phyloP scores from a whole-genome alignment of 2,329 filamentous ascomycete genomes.

The Alternaria ventricosa region DNA sequence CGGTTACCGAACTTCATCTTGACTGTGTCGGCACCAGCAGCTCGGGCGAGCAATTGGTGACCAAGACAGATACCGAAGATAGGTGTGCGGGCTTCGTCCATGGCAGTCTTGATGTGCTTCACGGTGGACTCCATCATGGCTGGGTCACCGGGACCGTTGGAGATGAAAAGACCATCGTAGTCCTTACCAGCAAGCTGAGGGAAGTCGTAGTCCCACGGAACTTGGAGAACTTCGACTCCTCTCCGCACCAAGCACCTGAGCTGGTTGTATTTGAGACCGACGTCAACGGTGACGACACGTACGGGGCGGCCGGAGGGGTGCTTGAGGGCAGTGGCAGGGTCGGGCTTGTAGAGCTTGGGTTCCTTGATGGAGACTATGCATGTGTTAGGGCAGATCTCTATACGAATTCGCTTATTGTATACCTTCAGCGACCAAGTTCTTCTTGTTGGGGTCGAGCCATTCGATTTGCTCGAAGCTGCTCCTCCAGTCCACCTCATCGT shows the following conservation, averaged over 20 bases:
- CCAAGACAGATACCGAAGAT: slow-evolving; percentile 97
- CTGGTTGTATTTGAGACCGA: slow-evolving; percentile 98
- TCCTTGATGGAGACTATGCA: slow-evolving; percentile 81
- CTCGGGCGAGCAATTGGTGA: slow-evolving; percentile 89
- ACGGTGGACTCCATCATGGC: slow-evolving; percentile 82
- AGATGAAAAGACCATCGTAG: slow-evolving; percentile 97
- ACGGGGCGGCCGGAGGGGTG: slow-evolving; percentile 88
- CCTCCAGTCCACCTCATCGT: slow-evolving; percentile 53
- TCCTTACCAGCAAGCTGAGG: slow-evolving; percentile 75
- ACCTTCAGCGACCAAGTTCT: slow-evolving; percentile 95
- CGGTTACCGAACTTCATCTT: slow-evolving; percentile 99
- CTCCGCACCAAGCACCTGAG: slow-evolving; percentile 88
- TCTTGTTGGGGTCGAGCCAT: slow-evolving; percentile 90
- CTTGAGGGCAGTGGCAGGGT: slow-evolving; percentile 72
- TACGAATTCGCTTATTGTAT: slow-evolving; percentile 34
- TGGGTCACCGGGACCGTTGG: slow-evolving; percentile 96
- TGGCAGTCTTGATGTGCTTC: slow-evolving; percentile 75
- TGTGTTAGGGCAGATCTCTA: slow-evolving; percentile 26
- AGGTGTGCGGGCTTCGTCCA: slow-evolving; percentile 80
- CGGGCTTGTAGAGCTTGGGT: slow-evolving; percentile 84
- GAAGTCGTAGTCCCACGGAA: slow-evolving; percentile 96
- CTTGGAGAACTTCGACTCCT: slow-evolving; percentile 91
- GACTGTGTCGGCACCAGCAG: slow-evolving; percentile 80
- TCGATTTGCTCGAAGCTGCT: slow-evolving; percentile 77
- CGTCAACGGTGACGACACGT: slow-evolving; percentile 90